A percentile compares a stretch with the other conserved stretches of the same genome.
Conservation (phyloP, 2,329 filamentous ascomycete species). For the Diaporthe velutina region DNA sequence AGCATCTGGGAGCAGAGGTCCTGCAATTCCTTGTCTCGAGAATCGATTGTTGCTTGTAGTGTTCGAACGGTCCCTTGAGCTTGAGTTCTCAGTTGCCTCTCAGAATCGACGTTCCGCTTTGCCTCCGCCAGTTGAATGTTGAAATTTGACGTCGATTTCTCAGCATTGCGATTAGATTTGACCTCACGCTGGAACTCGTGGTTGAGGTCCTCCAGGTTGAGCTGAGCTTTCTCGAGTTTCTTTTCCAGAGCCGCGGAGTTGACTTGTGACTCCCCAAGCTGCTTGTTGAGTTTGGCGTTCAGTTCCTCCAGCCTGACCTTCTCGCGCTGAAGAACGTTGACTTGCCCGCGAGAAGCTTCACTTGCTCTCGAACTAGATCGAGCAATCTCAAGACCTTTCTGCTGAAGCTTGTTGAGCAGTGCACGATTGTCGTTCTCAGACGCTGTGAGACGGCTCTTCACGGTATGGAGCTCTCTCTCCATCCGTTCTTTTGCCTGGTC, state of each 20-base stretch:
- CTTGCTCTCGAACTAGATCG: constrained; percentile 87
- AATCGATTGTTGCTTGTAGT: constrained; percentile 83
- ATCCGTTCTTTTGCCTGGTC: constrained; percentile 95
- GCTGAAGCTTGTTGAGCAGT: constrained; percentile 95
- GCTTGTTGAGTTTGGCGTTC: constrained; percentile 82
- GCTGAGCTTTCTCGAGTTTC: constrained; percentile 90
- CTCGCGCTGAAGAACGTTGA: constrained; percentile 83
- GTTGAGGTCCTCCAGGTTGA: constrained; percentile 91
- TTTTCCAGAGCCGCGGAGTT: constrained; percentile 89
- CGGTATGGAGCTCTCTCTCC: constrained; percentile 89
- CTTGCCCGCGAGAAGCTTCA: constrained; percentile 83
- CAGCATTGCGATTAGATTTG: constrained; percentile 89
- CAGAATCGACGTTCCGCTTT: constrained; percentile 90
- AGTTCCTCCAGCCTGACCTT: constrained; percentile 88
- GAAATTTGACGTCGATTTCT: constrained; percentile 85
- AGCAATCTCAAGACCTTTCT: constrained; percentile 96
- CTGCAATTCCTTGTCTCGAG: constrained; percentile 82
- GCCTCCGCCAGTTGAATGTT: constrained; percentile 88
- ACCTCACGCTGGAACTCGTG: constrained; percentile 93
- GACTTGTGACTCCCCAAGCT: constrained; percentile 88
- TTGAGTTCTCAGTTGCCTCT: constrained; percentile 86
- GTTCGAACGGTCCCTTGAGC: constrained; percentile 88
- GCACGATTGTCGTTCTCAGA: constrained; percentile 97
- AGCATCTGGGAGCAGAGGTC: constrained; percentile 86
- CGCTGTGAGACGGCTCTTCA: constrained; percentile 88